Conservation (phyloP, 345 rosid genomes). For the Dimocarpus longan region DNA sequence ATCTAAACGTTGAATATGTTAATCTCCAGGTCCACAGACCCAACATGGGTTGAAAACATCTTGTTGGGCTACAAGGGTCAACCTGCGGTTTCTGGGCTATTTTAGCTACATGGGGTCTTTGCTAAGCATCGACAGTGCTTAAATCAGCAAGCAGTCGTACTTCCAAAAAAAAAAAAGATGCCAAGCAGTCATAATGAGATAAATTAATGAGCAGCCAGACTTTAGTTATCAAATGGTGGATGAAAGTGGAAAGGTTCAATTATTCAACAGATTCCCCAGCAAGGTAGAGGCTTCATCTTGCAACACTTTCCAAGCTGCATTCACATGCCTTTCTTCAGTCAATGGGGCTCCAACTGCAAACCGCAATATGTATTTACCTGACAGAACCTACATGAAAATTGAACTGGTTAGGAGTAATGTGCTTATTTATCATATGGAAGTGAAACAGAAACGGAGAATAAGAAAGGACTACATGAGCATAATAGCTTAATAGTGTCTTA, state of each 20-base stretch:
- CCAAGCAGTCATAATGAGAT: not conserved
- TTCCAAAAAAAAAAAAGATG: too few species aligned
- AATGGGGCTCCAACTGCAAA: conserved; percentile 88
- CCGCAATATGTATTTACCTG: conserved; percentile 60
- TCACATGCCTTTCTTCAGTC: conserved; percentile 84
- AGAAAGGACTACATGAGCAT: not conserved
- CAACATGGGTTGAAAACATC: too few species aligned
- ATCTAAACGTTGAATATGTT: too few species aligned
- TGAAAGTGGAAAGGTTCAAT: not conserved
- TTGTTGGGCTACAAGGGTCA: too few species aligned
- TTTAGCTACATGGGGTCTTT: not conserved
- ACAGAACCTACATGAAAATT: conserved; percentile 52
- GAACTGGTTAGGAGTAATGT: not conserved
- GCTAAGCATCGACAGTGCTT: not conserved
- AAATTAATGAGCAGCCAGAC: not conserved
- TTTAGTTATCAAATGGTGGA: not conserved
- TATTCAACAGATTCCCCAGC: conserved; percentile 29
- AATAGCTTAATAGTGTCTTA: not conserved
- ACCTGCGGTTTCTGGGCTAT: not conserved
- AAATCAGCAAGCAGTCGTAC: too few species aligned
- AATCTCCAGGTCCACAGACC: too few species aligned
- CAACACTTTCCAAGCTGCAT: conserved; percentile 73
- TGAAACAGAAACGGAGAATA: not conserved
- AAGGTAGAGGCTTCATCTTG: conserved; percentile 65
- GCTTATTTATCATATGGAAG: not conserved